phyloP scores from a whole-genome alignment of 352 stramenopile species.

The Thalassiosira livingstoniorum region DNA sequence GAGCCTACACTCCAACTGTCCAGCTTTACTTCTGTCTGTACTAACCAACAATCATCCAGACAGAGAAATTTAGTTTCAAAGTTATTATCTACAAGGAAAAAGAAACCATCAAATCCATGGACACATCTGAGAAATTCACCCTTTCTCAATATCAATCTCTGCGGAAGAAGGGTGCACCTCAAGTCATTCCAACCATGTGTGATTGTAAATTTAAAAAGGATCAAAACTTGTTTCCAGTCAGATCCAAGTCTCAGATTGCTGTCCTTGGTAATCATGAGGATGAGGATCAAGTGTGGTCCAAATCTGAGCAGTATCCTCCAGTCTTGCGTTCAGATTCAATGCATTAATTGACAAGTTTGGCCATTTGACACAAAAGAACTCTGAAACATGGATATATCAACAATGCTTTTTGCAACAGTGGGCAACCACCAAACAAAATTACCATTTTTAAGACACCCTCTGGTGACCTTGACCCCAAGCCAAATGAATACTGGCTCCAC shows the following conservation, averaged over 20 bases:
- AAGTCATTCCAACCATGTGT: slow-evolving; percentile 48
- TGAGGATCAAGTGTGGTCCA: neutral
- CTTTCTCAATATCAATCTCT: slow-evolving; percentile 21
- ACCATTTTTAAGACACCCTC: slow-evolving; percentile 34
- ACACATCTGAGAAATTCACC: slow-evolving; percentile 36
- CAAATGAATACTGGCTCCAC: slow-evolving; percentile 33
- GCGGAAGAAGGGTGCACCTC: neutral
- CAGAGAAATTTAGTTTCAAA: slow-evolving; percentile 5
- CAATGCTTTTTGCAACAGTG: no score
- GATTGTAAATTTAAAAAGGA: slow-evolving; percentile 53
- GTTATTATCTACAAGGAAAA: slow-evolving; percentile 32
- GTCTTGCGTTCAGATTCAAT: slow-evolving; percentile 43
- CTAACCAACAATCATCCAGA: slow-evolving; percentile 23
- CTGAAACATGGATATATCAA: slow-evolving; percentile 60
- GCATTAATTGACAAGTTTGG: slow-evolving; percentile 30
- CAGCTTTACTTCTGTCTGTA: slow-evolving; percentile 5
- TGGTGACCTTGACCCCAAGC: slow-evolving; percentile 11
- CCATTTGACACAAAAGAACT: slow-evolving; percentile 22
- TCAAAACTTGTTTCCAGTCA: slow-evolving; percentile 36
- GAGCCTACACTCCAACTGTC: slow-evolving; percentile 5
- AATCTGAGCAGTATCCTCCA: no score
- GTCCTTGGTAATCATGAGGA: slow-evolving; percentile 59
- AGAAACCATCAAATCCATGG: neutral
- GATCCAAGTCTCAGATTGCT: slow-evolving; percentile 59
- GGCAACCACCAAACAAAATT: no score